Evolutionary conservation across 129 eudicot genomes (phyloP).

Genomic region (Ambrosia trifida): DNA sequence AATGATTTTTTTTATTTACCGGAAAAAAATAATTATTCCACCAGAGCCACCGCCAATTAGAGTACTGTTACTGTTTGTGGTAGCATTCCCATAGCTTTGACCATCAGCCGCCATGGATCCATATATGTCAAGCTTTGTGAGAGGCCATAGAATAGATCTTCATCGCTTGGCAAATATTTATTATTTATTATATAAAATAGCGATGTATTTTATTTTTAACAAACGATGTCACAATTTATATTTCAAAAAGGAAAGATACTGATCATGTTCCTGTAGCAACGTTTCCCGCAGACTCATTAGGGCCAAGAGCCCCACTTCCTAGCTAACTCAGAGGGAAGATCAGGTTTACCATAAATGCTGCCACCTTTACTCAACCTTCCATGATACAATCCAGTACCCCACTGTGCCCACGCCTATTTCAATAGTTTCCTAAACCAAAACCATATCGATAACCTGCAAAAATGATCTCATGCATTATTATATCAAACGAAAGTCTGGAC

Average conservation of each 20-base stretch:
- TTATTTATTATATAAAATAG: background rate
- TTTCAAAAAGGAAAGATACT: conserved; percentile 39
- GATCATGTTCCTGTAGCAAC: conserved; percentile 89
- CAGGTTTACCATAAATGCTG: conserved; percentile 62
- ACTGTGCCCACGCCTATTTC: conserved; percentile 88
- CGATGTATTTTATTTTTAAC: background rate
- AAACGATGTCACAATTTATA: background rate
- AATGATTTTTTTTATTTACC: too few species aligned
- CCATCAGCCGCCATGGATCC: conserved; percentile 87
- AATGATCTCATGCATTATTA: background rate
- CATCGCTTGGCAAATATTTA: conserved; percentile 43
- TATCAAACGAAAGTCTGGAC: too few species aligned
- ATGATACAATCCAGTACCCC: conserved; percentile 68
- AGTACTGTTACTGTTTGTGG: conserved; percentile 51
- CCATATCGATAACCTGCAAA: conserved; percentile 77
- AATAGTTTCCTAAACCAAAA: conserved; percentile 75
- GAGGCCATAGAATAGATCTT: conserved; percentile 81
- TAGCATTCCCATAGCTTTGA: conserved; percentile 51
- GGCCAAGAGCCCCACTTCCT: conserved; percentile 83
- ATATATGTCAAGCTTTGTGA: conserved; percentile 62
- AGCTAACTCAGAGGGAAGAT: conserved; percentile 84
- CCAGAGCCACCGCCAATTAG: conserved; percentile 81
- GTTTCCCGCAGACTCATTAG: conserved; percentile 54
- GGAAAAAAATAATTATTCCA: conserved; percentile 76
- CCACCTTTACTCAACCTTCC: conserved; percentile 79